phyloP scores from a whole-genome alignment of 2,329 filamentous ascomycete genomes.

The Cercospora janseana region DNA sequence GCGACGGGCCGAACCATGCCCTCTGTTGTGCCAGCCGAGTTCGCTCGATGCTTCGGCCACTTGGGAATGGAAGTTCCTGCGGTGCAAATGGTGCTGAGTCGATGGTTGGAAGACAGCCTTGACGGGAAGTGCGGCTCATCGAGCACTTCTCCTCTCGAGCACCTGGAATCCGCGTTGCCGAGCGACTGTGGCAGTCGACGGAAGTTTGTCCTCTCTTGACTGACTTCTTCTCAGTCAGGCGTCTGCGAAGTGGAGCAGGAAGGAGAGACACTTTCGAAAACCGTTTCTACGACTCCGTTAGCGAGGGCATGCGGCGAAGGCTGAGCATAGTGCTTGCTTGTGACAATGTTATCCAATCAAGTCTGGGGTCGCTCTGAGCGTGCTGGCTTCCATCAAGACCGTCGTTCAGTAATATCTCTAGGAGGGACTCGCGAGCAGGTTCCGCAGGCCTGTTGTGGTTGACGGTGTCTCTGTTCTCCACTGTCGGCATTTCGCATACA shows the following conservation, averaged over 20 bases:
- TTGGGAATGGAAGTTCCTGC: not conserved
- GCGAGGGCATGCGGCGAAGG: not conserved
- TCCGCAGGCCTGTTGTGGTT: no score
- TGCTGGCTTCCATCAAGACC: no score
- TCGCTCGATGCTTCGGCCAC: not conserved
- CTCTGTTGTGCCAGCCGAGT: not conserved
- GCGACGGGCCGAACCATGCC: not conserved
- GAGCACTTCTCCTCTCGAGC: not conserved
- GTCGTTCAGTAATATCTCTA: no score
- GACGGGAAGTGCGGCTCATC: not conserved
- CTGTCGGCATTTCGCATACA: no score
- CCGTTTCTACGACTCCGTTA: not conserved
- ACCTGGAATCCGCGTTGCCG: not conserved
- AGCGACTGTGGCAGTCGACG: not conserved
- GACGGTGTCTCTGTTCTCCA: no score
- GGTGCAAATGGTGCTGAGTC: not conserved
- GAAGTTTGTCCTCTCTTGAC: not conserved
- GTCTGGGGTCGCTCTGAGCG: no score
- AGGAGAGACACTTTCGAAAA: not conserved
- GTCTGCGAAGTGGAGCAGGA: slow-evolving; percentile 1
- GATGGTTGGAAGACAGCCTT: not conserved
- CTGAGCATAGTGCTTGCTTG: not conserved
- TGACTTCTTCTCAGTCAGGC: not conserved
- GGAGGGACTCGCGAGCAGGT: no score
- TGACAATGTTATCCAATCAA: not conserved